Evolutionary conservation across 306 rosid genomes (phyloP).

Genomic region (Quercus aquifolioides): DNA sequence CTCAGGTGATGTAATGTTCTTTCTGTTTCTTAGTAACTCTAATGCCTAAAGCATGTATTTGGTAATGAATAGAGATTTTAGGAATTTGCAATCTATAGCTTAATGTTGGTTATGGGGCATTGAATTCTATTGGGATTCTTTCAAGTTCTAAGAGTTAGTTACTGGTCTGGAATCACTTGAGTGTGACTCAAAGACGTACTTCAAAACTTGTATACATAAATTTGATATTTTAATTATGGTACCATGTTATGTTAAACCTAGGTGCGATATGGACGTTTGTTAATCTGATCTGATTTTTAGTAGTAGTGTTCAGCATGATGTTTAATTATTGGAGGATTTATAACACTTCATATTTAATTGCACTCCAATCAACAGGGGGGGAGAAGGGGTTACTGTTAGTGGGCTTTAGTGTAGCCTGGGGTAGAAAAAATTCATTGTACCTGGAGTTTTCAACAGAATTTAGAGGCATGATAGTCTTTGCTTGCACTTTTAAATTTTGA

Average conservation of each 20-base stretch:
- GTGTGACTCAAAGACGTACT: neutral
- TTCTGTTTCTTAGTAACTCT: neutral
- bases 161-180: neutral
- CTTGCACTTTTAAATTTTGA: neutral
- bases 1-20: conserved; percentile 59
- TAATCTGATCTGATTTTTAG: neutral
- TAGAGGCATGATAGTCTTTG: neutral
- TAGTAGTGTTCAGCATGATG: conserved; percentile 4
- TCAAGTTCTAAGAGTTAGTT: neutral
- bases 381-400: neutral
- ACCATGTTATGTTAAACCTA: neutral
- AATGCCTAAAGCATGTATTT: neutral
- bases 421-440: neutral
- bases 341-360: neutral
- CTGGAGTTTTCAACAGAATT: neutral
- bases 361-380: conserved; percentile 3
- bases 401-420: neutral
- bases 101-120: neutral
- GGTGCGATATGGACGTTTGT: neutral
- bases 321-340: neutral
- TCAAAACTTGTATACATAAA: neutral
- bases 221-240: neutral
- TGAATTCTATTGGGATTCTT: neutral
- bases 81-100: neutral
- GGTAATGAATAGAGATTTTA: neutral